Percentiles rank a stretch among this genome's conserved stretches.
phyloP scores from a whole-genome alignment of 305 asterid genomes.

The Petunia hybrid region DNA sequence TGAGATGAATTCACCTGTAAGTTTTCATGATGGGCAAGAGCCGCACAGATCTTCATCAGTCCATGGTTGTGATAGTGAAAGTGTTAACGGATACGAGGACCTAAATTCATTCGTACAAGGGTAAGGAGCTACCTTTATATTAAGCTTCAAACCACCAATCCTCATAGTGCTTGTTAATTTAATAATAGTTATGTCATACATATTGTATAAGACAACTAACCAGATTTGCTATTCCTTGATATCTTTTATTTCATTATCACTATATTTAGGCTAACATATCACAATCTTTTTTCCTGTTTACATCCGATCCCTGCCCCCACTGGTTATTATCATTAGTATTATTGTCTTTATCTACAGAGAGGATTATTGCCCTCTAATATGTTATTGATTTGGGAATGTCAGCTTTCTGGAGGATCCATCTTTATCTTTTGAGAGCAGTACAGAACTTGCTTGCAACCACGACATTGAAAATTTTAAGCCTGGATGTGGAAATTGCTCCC shows the following conservation, averaged over 20 bases:
- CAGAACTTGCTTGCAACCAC: background rate
- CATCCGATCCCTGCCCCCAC: background rate
- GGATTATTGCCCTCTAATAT: background rate
- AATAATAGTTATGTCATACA: background rate
- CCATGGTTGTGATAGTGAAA: slow-evolving; percentile 16
- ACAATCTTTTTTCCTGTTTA: background rate
- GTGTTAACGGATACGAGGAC: slow-evolving; percentile 21
- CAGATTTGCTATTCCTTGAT: background rate
- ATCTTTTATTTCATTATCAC: background rate
- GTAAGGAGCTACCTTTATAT: slow-evolving; percentile 10
- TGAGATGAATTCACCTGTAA: slow-evolving; percentile 28
- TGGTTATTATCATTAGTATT: background rate
- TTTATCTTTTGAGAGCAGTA: background rate
- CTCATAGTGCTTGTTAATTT: background rate
- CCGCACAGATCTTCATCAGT: slow-evolving; percentile 1
- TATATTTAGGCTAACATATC: background rate
- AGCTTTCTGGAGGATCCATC: slow-evolving; percentile 20
- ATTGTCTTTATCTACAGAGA: slow-evolving; percentile 12
- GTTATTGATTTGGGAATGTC: slow-evolving; percentile 14
- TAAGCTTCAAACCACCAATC: slow-evolving; percentile 16
- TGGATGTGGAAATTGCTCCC: slow-evolving; percentile 23
- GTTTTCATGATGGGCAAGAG: slow-evolving; percentile 27
- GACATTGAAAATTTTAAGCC: background rate
- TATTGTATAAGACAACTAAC: background rate
- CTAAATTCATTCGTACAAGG: slow-evolving; percentile 29